These are phyloP conservation scores for Oidiodendron maius DNA, from an alignment of 495 filamentous ascomycete species.

Conservation along the genomic window DNA sequence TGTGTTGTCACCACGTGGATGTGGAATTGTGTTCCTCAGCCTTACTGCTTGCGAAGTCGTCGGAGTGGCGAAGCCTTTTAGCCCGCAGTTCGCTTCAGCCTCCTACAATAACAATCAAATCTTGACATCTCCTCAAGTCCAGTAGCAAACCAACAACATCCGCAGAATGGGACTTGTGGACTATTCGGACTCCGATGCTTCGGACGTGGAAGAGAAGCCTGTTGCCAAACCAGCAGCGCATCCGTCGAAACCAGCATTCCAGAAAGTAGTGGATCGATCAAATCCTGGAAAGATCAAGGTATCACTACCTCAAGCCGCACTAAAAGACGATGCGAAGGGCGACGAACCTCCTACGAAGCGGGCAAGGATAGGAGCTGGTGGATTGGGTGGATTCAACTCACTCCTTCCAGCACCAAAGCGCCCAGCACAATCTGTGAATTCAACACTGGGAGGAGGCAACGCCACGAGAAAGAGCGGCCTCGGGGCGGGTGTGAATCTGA, in stretches of 20 bases:
- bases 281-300: constrained; percentile 80
- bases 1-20: background rate
- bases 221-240: constrained; percentile 21
- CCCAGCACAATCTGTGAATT: constrained; percentile 31
- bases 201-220: constrained; percentile 49
- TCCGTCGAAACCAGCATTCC: constrained; percentile 41
- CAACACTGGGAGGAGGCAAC: constrained; percentile 25
- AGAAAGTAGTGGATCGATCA: constrained; percentile 71
- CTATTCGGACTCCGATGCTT: constrained; percentile 81
- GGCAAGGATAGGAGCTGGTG: constrained; percentile 48
- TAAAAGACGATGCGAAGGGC: constrained; percentile 30
- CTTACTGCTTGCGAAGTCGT: no score
- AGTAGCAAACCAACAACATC: background rate
- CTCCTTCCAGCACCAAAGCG: constrained; percentile 85
- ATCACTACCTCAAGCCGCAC: constrained; percentile 51
- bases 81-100: constrained; percentile 1
- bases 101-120: no score
- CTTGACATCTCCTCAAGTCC: background rate
- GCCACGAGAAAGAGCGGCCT: constrained; percentile 14
- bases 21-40: constrained; percentile 1
- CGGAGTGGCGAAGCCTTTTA: no score
- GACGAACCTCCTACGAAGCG: constrained; percentile 70
- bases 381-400: constrained; percentile 74
- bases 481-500: constrained; percentile 57
- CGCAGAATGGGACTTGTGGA: constrained; percentile 65